These are phyloP conservation scores for Russula olivacea DNA, from an alignment of 768 basidiomycete species.

Conservation along the genomic window DNA sequence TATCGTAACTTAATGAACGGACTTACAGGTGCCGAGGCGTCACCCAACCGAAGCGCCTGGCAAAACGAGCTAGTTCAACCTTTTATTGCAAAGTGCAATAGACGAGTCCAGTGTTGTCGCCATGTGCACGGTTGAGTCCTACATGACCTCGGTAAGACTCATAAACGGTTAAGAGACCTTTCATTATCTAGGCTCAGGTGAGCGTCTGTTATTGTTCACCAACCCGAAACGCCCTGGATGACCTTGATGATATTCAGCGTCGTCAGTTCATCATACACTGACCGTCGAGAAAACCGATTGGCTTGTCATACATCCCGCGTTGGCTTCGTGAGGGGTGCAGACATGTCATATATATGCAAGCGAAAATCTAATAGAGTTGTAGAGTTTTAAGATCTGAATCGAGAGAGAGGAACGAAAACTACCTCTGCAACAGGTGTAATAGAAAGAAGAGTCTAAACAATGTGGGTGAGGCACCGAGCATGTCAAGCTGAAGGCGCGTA, in stretches of 20 bases:
- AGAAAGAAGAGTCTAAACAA: constrained; percentile 73
- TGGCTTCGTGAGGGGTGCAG: constrained; percentile 38
- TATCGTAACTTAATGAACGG: constrained; percentile 10
- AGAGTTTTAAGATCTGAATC: background rate
- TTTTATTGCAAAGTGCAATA: constrained; percentile 24
- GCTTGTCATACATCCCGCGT: constrained; percentile 15
- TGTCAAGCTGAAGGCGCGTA: background rate
- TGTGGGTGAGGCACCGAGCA: constrained; percentile 3
- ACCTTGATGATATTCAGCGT: constrained; percentile 51
- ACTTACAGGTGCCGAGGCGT: no score
- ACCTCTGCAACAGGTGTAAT: constrained; percentile 90
- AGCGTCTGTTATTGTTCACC: constrained; percentile 95
- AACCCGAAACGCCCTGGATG: constrained; percentile 67
- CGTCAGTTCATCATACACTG: constrained; percentile 41
- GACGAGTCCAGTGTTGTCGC: constrained; percentile 62
- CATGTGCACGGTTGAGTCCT: constrained; percentile 73
- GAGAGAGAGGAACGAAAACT: constrained; percentile 3
- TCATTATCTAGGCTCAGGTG: constrained; percentile 87
- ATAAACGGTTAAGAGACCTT: constrained; percentile 41
- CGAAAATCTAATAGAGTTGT: constrained; percentile 60
- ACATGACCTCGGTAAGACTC: constrained; percentile 11
- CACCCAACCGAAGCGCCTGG: no score
- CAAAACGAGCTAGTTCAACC: no score
- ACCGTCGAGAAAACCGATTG: constrained; percentile 22
- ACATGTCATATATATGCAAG: constrained; percentile 82